A percentile compares a stretch with the other conserved stretches of the same genome.
These are phyloP conservation scores for Erodium trifolium DNA, from an alignment of 441 rosid genomes.

Conservation along the genomic window DNA sequence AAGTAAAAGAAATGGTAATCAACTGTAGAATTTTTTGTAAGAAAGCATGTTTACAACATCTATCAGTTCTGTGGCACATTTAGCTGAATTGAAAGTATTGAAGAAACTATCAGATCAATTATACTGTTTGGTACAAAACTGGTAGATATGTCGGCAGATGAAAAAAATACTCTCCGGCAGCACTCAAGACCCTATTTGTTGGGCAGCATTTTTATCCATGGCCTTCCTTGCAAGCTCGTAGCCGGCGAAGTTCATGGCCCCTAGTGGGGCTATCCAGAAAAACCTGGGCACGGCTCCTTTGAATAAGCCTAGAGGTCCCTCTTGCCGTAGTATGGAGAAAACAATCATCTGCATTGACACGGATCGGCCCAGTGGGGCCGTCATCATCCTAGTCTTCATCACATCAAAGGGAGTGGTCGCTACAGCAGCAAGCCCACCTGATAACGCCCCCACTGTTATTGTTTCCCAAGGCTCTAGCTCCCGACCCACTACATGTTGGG, in stretches of 20 bases:
- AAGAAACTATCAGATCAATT: no score
- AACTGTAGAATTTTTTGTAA: no score
- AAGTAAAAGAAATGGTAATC: no score
- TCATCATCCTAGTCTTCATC: slow-evolving; percentile 98
- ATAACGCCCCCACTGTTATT: slow-evolving; percentile 75
- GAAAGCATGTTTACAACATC: no score
- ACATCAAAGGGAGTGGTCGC: slow-evolving; percentile 90
- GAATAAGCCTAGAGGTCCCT: slow-evolving; percentile 88
- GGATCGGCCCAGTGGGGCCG: slow-evolving; percentile 67
- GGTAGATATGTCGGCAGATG: no score
- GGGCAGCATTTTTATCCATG: slow-evolving; percentile 49
- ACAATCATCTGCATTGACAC: slow-evolving; percentile 70
- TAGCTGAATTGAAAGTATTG: no score
- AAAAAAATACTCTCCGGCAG: slow-evolving; percentile 13
- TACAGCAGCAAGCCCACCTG: slow-evolving; percentile 92
- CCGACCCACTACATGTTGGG: slow-evolving; percentile 57
- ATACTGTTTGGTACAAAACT: no score
- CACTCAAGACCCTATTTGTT: slow-evolving; percentile 24
- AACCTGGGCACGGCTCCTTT: slow-evolving; percentile 93
- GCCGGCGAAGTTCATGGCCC: slow-evolving; percentile 99
- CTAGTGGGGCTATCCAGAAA: slow-evolving; percentile 97
- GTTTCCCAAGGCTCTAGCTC: slow-evolving; percentile 95
- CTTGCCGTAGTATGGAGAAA: slow-evolving; percentile 62
- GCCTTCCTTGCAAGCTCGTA: slow-evolving; percentile 89
- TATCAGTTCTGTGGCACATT: no score